Evolutionary conservation across 2,329 filamentous ascomycete species (phyloP).

Genomic region (Aplosporella prunicola): DNA sequence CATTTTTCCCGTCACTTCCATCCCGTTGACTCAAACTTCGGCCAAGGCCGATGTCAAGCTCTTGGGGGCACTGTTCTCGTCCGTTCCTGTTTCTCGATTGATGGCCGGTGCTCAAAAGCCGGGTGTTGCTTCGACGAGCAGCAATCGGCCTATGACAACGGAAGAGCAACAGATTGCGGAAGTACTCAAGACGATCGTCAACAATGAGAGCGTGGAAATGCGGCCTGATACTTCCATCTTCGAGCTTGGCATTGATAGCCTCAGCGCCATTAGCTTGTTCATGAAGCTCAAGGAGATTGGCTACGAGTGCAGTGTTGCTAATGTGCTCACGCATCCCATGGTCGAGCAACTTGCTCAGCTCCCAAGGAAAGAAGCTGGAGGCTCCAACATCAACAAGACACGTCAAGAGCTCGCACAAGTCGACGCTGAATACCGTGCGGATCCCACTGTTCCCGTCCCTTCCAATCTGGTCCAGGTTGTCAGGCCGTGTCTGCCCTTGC

Average conservation of each 20-base stretch:
- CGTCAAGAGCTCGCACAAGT: constrained; percentile 14
- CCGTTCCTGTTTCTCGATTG: constrained; percentile 19
- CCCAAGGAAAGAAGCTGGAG: constrained; percentile 12
- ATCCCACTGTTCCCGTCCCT: constrained; percentile 12
- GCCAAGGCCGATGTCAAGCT: constrained; percentile 26
- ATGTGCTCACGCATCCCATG: constrained; percentile 26
- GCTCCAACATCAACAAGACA: constrained; percentile 1
- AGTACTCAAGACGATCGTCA: constrained; percentile 17
- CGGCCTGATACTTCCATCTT: constrained; percentile 25
- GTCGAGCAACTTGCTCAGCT: constrained; percentile 25
- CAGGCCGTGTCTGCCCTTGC: constrained; percentile 23
- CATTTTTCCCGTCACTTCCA: constrained; percentile 27
- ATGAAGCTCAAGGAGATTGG: constrained; percentile 25
- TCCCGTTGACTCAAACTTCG: constrained; percentile 27
- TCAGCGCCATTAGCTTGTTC: constrained; percentile 29
- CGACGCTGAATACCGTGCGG: constrained; percentile 15
- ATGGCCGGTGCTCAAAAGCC: constrained; percentile 6
- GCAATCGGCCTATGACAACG: constrained; percentile 12
- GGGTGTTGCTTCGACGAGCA: neutral
- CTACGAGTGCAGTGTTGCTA: constrained; percentile 25
- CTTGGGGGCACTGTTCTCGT: constrained; percentile 20
- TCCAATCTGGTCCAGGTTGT: constrained; percentile 13
- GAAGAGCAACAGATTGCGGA: constrained; percentile 20
- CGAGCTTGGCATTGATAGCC: constrained; percentile 30
- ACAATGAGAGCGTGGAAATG: constrained; percentile 14